Base-by-base conservation (phyloP, 345 rosid genomes). In the Moricandia moricandioides region DNA sequence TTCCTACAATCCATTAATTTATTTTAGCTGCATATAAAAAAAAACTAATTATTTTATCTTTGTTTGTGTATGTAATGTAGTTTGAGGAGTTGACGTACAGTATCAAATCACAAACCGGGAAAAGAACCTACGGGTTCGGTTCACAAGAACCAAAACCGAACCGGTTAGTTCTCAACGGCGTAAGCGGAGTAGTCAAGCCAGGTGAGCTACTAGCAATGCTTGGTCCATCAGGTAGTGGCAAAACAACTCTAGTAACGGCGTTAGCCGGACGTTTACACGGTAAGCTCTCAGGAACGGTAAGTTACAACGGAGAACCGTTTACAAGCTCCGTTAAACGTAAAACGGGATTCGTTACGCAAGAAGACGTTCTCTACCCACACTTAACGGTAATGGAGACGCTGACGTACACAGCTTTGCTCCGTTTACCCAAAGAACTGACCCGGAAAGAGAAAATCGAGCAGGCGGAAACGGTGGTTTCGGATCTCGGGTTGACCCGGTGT, bases 141-240 rank as follows among this genome's bases (percentile, higher is more conserved):
- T 65, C 86, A 6, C 40, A 82, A 27, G 86, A 78, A 71, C 88
- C 90, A 7, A 89, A 89, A 34, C 77, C 85, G 9, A 80, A 81
- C 65, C 85, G 87, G 52, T 82, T 65, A 5, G 66, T 93, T 8
- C 93, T 93, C 27, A 91, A 89, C 17, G 88, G 90, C n/a, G 89
- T 89, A 55, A 89, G 85, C 35, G 97, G 97, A n/a, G 74, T 88
- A 24, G 97, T 87, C 35, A 84, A 83, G 29, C 98, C 98, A 1
- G 97, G 97, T 4, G 93, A 93, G 85, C 74, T 93, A 24, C 81
- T 93, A 17, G 97, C 98, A 80, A 90, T 93, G 97, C 88, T 93
- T 7, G 98, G 98, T 24, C 98, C 98, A 24, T 93, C 98, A 0
- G 98, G 98, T 0, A 90, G 98, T 61, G 98, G 98, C 65, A 93